Percentiles rank a stretch among this genome's conserved stretches.
Conservation (phyloP, 192 early-diverging fungal genomes). For the Coemansia sp. region DNA sequence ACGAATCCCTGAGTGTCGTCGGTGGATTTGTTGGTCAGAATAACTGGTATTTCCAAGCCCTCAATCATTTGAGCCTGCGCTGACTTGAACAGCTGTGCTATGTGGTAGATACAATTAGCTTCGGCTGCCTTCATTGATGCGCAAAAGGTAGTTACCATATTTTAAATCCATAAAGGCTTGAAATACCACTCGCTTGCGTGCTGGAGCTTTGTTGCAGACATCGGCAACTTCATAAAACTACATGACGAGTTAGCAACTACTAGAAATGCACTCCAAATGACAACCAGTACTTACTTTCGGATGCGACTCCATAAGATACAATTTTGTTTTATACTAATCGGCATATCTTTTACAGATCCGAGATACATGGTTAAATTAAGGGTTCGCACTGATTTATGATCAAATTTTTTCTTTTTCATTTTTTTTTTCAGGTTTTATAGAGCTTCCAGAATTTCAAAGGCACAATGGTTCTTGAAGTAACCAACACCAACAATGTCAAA, state of each 20-base stretch:
- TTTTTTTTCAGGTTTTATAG: not conserved
- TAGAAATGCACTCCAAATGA: too few species aligned
- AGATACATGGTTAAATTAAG: not conserved
- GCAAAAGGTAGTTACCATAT: constrained; percentile 6
- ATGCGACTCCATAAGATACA: too few species aligned
- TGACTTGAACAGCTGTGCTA: too few species aligned
- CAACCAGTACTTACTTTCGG: too few species aligned
- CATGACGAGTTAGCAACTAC: not conserved
- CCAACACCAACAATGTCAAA: constrained; percentile 91
- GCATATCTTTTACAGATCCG: not conserved
- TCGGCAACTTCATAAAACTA: constrained; percentile 34
- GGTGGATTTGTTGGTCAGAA: too few species aligned
- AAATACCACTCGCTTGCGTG: constrained; percentile 25
- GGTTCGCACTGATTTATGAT: too few species aligned
- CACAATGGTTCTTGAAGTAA: constrained; percentile 73
- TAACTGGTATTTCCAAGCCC: too few species aligned
- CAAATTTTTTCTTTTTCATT: too few species aligned
- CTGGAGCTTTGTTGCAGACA: constrained; percentile 18
- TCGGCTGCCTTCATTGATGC: not conserved
- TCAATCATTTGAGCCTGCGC: too few species aligned
- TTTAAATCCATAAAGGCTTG: constrained; percentile 36
- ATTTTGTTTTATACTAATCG: too few species aligned
- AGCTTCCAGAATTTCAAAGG: constrained; percentile 1
- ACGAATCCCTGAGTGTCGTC: too few species aligned
- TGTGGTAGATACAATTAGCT: not conserved